These are phyloP conservation scores for Torulaspora quercuum DNA, from an alignment of 805 yeast genomes.

Conservation along the genomic window DNA sequence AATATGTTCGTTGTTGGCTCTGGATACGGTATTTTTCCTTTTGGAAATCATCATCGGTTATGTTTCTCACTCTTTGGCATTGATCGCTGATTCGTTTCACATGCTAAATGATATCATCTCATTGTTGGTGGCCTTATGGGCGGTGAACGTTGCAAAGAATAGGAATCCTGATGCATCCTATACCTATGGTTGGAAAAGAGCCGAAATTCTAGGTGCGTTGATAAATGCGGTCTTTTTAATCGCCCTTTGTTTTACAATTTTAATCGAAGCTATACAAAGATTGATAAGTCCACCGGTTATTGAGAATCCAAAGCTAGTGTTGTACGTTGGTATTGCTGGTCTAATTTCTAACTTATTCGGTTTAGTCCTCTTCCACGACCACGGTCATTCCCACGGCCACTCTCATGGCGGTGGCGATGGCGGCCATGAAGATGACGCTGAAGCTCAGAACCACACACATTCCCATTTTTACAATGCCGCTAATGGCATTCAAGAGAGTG, in stretches of 20 bases:
- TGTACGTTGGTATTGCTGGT: constrained; percentile 81
- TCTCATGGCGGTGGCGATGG: constrained; percentile 37
- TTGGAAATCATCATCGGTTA: constrained; percentile 84
- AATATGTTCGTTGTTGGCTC: constrained; percentile 62
- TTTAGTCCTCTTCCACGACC: constrained; percentile 82
- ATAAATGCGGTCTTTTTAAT: constrained; percentile 89
- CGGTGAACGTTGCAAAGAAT: constrained; percentile 82
- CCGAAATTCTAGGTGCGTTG: constrained; percentile 93
- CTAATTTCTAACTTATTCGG: constrained; percentile 80
- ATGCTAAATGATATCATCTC: constrained; percentile 95
- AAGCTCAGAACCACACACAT: constrained; percentile 28
- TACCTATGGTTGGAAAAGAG: constrained; percentile 98
- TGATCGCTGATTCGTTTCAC: constrained; percentile 95
- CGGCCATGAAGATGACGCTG: constrained; percentile 16
- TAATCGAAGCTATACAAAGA: constrained; percentile 90
- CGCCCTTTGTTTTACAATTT: constrained; percentile 88
- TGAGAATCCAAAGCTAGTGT: constrained; percentile 75
- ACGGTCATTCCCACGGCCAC: constrained; percentile 58
- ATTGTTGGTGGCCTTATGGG: constrained; percentile 89
- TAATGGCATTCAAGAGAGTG: constrained; percentile 23
- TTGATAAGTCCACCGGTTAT: constrained; percentile 76
- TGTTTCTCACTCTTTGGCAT: constrained; percentile 88
- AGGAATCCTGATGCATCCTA: constrained; percentile 80
- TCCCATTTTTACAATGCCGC: constrained; percentile 18
- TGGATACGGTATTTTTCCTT: constrained; percentile 81